phyloP scores from a whole-genome alignment of 2,329 filamentous ascomycete species.

The Xylariaceae sp. region DNA sequence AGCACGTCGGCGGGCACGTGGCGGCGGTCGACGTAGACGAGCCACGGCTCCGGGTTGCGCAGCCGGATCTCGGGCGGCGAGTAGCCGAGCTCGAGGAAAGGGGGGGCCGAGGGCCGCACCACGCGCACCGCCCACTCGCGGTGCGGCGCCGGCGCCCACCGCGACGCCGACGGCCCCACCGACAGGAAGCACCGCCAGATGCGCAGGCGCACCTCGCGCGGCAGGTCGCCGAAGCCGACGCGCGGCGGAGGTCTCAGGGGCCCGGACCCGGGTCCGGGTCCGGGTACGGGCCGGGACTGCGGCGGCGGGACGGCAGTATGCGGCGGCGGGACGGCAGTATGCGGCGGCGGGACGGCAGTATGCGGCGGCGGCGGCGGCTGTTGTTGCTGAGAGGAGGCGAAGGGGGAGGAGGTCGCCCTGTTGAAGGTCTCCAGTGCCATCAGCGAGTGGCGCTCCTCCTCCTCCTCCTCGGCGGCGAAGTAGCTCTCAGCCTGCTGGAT shows the following conservation, averaged over 20 bases:
- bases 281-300: too few relatives aligned
- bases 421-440: too few relatives aligned
- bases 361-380: too few relatives aligned
- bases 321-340: too few relatives aligned
- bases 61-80: slow-evolving; percentile 9
- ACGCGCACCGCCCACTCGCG: slow-evolving; percentile 12
- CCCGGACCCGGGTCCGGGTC: too few relatives aligned
- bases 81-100: slow-evolving; percentile 11
- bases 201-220: slow-evolving; percentile 8
- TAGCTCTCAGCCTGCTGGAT: slow-evolving; percentile 6
- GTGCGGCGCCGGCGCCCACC: slow-evolving; percentile 5
- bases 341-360: too few relatives aligned
- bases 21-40: slow-evolving; percentile 9
- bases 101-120: slow-evolving; percentile 2
- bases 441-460: too few relatives aligned
- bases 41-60: slow-evolving; percentile 11
- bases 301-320: too few relatives aligned
- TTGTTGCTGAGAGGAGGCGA: too few relatives aligned
- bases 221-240: slow-evolving; percentile 10
- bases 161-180: slow-evolving; percentile 2
- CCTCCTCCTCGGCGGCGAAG: slow-evolving; percentile 6
- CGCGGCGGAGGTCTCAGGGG: too few relatives aligned
- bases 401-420: too few relatives aligned
- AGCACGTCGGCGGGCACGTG: slow-evolving; percentile 10
- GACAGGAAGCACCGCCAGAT: slow-evolving; percentile 15